Base-by-base conservation (phyloP, 306 rosid genomes). In the Chamaecrista fasciculata region DNA sequence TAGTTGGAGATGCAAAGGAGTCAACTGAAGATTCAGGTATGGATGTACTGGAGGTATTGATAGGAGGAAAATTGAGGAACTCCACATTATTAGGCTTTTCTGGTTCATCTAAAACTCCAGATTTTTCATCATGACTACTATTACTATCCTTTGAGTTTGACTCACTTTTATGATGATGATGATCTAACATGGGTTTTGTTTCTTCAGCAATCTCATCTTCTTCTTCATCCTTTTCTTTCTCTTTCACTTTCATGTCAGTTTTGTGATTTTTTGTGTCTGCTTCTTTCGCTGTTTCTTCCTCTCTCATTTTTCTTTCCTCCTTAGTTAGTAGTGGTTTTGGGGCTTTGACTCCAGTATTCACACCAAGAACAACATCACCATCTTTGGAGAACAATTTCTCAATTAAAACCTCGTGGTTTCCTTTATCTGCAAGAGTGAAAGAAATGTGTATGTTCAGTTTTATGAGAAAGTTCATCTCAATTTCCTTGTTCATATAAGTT, bases 401-500 rank as follows among this genome's bases (percentile, higher is more conserved):
- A 25, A 84, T 79, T 49, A 82, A 74, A 79, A 76, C 53, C 12
- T 91, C 90, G 67, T 85, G 91, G 44, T 82, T 71, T 63, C 94
- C 96, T 31, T 69, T 79, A 26, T 77, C 97, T 91, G 86, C 85
- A 78, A 66, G 14, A 16, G 70, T 23, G 66, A 49, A 65, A 62
- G n/a, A n/a, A n/a, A n/a, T n/a, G n/a, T n/a, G n/a, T 20, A 33
- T 24, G 29, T 36, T 23, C 19, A 33, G 6, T 29, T 72, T 71
- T 36, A 64, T 58, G n/a, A 33, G 44, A n/a, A 85, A 47, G 52
- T 15, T 71, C 9, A 55, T 28, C 24, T 23, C 10, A 62, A 7
- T 20, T 52, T 71, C 1, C 5, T 48, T 2, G 15, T 37, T 40
- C 43, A 37, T n/a, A n/a, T n/a, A n/a, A n/a, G n/a, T n/a, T n/a